These are phyloP conservation scores for Verticillium isaacii DNA, from an alignment of 2,329 filamentous ascomycete genomes.

Conservation along the genomic window DNA sequence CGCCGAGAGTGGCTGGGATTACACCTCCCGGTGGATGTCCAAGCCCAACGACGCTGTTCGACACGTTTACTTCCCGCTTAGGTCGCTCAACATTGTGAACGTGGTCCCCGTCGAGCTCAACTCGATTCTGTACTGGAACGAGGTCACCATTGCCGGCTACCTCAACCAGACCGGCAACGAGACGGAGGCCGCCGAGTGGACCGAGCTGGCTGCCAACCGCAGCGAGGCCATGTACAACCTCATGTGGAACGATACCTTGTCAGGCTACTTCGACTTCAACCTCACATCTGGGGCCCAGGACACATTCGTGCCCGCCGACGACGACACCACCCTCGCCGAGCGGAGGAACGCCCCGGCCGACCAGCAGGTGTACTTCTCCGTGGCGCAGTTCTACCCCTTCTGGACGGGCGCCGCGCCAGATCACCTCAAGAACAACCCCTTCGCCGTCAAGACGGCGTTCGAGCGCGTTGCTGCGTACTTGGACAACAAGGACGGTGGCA, in stretches of 20 bases:
- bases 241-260: conserved; percentile 60
- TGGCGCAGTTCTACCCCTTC: conserved; percentile 63
- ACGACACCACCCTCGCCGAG: conserved; percentile 36
- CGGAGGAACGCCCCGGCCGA: conserved; percentile 43
- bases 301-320: conserved; percentile 46
- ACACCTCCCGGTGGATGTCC: conserved; percentile 52
- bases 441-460: conserved; percentile 50
- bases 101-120: conserved; percentile 63
- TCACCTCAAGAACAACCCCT: conserved; percentile 52
- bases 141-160: conserved; percentile 53
- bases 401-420: conserved; percentile 61
- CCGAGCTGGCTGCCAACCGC: conserved; percentile 42
- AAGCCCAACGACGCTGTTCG: conserved; percentile 52
- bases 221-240: conserved; percentile 58
- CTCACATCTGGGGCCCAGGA: conserved; percentile 52
- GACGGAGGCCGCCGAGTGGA: conserved; percentile 44
- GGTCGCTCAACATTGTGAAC: conserved; percentile 55
- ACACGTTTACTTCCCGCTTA: conserved; percentile 61
- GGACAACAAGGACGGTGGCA: conserved; percentile 46
- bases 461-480: conserved; percentile 49
- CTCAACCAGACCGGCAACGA: conserved; percentile 45
- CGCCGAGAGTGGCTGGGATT: conserved; percentile 65
- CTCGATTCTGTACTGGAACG: conserved; percentile 63
- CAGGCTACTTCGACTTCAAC: conserved; percentile 67
- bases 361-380: conserved; percentile 51